A percentile compares a stretch with the other conserved stretches of the same genome.
Conservation (phyloP, 148 eudicot species). For the Camellia sinensis region DNA sequence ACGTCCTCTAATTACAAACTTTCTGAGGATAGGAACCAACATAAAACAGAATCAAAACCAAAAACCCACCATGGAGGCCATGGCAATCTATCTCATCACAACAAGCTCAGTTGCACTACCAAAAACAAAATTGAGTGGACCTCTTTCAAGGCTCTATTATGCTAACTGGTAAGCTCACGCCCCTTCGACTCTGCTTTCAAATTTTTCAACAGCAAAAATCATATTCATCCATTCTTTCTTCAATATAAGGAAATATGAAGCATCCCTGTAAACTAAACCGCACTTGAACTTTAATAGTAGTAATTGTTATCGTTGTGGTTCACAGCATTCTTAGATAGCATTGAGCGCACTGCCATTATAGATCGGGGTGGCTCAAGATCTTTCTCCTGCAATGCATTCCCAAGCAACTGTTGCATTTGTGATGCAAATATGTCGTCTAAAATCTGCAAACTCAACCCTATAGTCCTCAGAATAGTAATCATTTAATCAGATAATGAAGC, state of each 20-base stretch:
- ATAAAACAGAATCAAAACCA: not conserved
- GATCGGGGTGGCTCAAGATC: conserved; percentile 72
- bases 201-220: not conserved
- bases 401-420: conserved; percentile 51
- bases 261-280: not conserved
- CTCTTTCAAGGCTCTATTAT: not conserved
- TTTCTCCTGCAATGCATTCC: conserved; percentile 49
- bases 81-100: not conserved
- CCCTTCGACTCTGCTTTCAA: not conserved
- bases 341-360: conserved; percentile 60
- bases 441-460: conserved; percentile 34
- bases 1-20: not conserved
- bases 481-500: too few relatives aligned
- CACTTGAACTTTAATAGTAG: conserved; percentile 18
- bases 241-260: not conserved
- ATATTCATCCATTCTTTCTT: not conserved
- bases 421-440: conserved; percentile 70
- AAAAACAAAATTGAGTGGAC: conserved; percentile 3
- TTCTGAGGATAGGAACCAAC: not conserved
- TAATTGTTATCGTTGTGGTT: conserved; percentile 40
- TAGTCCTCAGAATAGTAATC: not conserved
- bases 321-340: conserved; percentile 57
- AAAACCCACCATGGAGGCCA: not conserved
- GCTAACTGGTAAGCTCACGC: not conserved
- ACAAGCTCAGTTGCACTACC: conserved; percentile 15